These are phyloP conservation scores for Auricularia heimuer DNA, from an alignment of 768 basidiomycete genomes.

Conservation along the genomic window DNA sequence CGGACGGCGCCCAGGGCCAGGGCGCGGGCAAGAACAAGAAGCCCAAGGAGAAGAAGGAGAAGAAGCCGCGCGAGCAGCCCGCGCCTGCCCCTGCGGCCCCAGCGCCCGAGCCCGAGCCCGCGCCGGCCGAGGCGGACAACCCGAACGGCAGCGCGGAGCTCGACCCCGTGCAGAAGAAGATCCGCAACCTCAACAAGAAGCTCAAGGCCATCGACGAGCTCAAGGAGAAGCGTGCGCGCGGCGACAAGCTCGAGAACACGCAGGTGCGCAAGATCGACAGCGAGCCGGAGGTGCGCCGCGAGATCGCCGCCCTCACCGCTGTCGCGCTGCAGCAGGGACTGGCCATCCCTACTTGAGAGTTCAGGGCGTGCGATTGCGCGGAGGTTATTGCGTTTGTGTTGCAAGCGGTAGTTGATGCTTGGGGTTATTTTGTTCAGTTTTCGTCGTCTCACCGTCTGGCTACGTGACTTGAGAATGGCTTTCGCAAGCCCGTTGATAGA, in stretches of 20 bases:
- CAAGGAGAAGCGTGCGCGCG: conserved; percentile 82
- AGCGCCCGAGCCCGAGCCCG: conserved; percentile 3
- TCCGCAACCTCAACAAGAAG: conserved; percentile 94
- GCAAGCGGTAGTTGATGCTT: too few species aligned
- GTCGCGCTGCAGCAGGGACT: not conserved
- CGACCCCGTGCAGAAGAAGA: conserved; percentile 84
- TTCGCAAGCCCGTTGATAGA: too few species aligned
- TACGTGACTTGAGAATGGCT: too few species aligned
- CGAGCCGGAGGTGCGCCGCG: conserved; percentile 74
- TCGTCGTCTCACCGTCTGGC: too few species aligned
- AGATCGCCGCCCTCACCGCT: conserved; percentile 38
- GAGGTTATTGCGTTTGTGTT: too few species aligned
- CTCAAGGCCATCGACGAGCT: conserved; percentile 98
- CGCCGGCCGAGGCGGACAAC: not conserved
- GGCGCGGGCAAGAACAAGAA: conserved; percentile 35
- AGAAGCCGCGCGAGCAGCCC: conserved; percentile 12
- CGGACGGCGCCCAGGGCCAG: conserved; percentile 25
- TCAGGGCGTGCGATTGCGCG: too few species aligned
- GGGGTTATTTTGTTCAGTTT: too few species aligned
- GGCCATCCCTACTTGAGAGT: too few species aligned
- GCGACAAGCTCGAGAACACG: conserved; percentile 88
- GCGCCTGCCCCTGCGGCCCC: not conserved
- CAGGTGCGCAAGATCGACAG: conserved; percentile 96
- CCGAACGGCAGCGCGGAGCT: conserved; percentile 18
- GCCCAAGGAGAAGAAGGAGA: conserved; percentile 38